Percentiles rank a stretch among this genome's conserved stretches.
Evolutionary conservation across 2,329 filamentous ascomycete genomes (phyloP).

Genomic region (Aspergillus quadrilineatus): DNA sequence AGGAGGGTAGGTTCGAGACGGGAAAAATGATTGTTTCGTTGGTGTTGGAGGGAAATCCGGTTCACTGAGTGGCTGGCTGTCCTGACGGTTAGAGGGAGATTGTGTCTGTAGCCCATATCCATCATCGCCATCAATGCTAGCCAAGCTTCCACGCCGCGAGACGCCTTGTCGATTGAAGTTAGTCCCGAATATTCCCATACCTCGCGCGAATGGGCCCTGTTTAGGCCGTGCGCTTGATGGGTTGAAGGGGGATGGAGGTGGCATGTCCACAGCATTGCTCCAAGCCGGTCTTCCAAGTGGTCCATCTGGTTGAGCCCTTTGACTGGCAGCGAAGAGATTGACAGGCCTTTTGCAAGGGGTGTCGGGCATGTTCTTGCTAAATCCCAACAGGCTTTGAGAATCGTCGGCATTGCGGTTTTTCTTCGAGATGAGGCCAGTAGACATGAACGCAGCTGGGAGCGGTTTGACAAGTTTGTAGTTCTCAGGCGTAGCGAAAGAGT

Average conservation of each 20-base stretch:
- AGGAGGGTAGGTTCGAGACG: constrained; percentile 37
- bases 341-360: constrained; percentile 90
- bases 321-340: constrained; percentile 66
- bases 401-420: constrained; percentile 82
- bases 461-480: constrained; percentile 75
- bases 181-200: constrained; percentile 62
- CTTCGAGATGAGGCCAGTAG: constrained; percentile 92
- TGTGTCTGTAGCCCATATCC: constrained; percentile 60
- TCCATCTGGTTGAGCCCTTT: constrained; percentile 56
- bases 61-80: constrained; percentile 61
- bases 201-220: constrained; percentile 66
- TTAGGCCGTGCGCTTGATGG: constrained; percentile 60
- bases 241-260: constrained; percentile 79
- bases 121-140: constrained; percentile 79
- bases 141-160: constrained; percentile 66
- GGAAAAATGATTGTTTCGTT: constrained; percentile 62
- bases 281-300: constrained; percentile 61
- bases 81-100: constrained; percentile 55
- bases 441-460: constrained; percentile 82
- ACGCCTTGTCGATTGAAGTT: constrained; percentile 49
- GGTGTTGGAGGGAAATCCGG: constrained; percentile 87
- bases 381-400: constrained; percentile 49
- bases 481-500: constrained; percentile 69
- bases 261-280: constrained; percentile 71
- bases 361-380: constrained; percentile 75